phyloP scores from a whole-genome alignment of 176 grass and related monocot genomes.

The Triticum timopheevii region DNA sequence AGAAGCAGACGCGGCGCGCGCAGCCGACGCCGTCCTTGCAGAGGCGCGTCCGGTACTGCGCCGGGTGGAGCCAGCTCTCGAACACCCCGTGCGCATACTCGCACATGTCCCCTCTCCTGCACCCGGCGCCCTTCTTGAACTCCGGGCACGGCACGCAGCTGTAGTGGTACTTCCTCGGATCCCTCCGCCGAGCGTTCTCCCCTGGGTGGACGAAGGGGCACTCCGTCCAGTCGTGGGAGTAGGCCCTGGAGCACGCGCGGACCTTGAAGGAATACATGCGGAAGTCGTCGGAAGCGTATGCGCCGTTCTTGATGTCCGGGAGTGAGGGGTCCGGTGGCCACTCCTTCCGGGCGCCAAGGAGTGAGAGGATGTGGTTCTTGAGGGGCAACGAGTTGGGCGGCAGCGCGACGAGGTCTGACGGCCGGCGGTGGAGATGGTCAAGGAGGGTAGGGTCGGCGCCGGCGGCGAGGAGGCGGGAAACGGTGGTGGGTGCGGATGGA shows the following conservation, averaged over 20 bases:
- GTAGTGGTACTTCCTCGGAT: slow-evolving; percentile 78
- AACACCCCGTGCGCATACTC: slow-evolving; percentile 92
- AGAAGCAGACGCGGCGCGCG: slow-evolving; percentile 78
- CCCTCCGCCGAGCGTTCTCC: slow-evolving; percentile 79
- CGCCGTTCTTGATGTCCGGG: slow-evolving; percentile 80
- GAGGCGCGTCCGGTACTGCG: slow-evolving; percentile 70
- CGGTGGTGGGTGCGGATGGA: slow-evolving; percentile 20
- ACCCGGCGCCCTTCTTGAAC: slow-evolving; percentile 65
- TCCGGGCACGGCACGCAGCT: slow-evolving; percentile 83
- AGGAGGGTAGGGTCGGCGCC: slow-evolving; percentile 49
- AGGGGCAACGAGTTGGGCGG: slow-evolving; percentile 30
- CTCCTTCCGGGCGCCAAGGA: slow-evolving; percentile 64
- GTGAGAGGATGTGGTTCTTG: slow-evolving; percentile 47
- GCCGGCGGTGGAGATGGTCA: slow-evolving; percentile 47
- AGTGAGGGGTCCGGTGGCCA: slow-evolving; percentile 70
- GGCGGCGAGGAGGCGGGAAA: slow-evolving; percentile 50
- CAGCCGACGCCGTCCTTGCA: slow-evolving; percentile 72
- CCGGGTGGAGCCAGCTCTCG: slow-evolving; percentile 88
- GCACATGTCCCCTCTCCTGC: slow-evolving; percentile 67
- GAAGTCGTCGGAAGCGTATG: slow-evolving; percentile 80
- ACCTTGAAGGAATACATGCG: slow-evolving; percentile 88
- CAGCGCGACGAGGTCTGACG: slow-evolving; percentile 48
- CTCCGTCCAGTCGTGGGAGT: slow-evolving; percentile 89
- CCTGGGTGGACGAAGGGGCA: slow-evolving; percentile 88
- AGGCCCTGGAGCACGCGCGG: slow-evolving; percentile 68